phyloP scores from a whole-genome alignment of 805 yeast species.

The Candida nitratophila region DNA sequence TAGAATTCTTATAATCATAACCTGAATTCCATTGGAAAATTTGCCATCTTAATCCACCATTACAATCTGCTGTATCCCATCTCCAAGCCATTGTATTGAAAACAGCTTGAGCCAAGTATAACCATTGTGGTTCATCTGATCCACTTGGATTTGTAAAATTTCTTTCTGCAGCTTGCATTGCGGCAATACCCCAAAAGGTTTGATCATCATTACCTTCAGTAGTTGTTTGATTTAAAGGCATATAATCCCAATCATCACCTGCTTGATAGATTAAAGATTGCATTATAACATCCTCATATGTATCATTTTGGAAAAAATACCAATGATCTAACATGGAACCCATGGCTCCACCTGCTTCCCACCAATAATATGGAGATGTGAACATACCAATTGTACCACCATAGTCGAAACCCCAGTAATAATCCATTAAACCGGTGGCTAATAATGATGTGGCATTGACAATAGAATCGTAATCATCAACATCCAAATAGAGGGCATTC shows the following conservation, averaged over 20 bases:
- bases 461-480: conserved; percentile 37
- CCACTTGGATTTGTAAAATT: conserved; percentile 67
- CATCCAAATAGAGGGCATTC: conserved; percentile 24
- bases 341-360: conserved; percentile 98
- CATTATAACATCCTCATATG: conserved; percentile 52
- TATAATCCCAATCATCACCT: conserved; percentile 67
- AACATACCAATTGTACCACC: conserved; percentile 90
- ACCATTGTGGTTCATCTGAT: conserved; percentile 61
- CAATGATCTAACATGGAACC: conserved; percentile 79
- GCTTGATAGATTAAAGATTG: conserved; percentile 66
- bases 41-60: conserved; percentile 95
- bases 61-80: conserved; percentile 74
- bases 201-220: conserved; percentile 98
- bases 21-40: conserved; percentile 93
- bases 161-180: conserved; percentile 86
- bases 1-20: conserved; percentile 85
- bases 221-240: conserved; percentile 81
- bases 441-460: conserved; percentile 43
- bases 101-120: conserved; percentile 78
- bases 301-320: conserved; percentile 60
- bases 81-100: conserved; percentile 85
- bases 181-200: conserved; percentile 94
- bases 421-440: conserved; percentile 58
- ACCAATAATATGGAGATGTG: conserved; percentile 90
- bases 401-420: conserved; percentile 51